Evolutionary conservation across 1,139 yeast genomes (phyloP).

Genomic region (Arxiozyma slooffiae): DNA sequence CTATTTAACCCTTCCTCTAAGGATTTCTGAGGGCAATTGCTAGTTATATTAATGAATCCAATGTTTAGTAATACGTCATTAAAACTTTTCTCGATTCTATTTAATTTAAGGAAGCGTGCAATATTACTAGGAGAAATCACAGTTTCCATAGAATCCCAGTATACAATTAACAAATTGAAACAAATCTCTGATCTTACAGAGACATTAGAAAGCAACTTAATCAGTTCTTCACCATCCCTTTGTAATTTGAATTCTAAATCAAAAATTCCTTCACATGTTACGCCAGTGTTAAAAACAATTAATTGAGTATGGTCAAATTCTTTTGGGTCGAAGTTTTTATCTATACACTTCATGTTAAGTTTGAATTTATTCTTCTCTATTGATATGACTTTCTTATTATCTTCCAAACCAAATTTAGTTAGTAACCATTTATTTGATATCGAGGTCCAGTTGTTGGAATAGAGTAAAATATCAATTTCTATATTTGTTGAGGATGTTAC

Average conservation of each 20-base stretch:
- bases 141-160: slow-evolving; percentile 33
- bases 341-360: slow-evolving; percentile 13
- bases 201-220: slow-evolving; percentile 30
- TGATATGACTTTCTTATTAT: background rate
- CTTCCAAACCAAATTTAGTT: slow-evolving; percentile 19
- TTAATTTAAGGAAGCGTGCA: slow-evolving; percentile 19
- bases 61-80: slow-evolving; percentile 19
- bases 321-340: slow-evolving; percentile 13
- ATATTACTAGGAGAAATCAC: slow-evolving; percentile 16
- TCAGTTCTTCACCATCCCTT: slow-evolving; percentile 29
- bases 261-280: slow-evolving; percentile 27
- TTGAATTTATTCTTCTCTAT: slow-evolving; percentile 5
- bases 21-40: slow-evolving; percentile 19
- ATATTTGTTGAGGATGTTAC: slow-evolving; percentile 12
- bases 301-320: slow-evolving; percentile 26
- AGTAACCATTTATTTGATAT: slow-evolving; percentile 24
- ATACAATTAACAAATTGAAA: slow-evolving; percentile 30
- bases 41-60: slow-evolving; percentile 22
- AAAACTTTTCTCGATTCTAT: slow-evolving; percentile 22
- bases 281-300: slow-evolving; percentile 33
- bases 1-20: slow-evolving; percentile 19
- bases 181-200: slow-evolving; percentile 29
- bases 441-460: slow-evolving; percentile 20
- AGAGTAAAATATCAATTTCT: slow-evolving; percentile 15
- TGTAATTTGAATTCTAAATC: slow-evolving; percentile 29